These are phyloP conservation scores for Boletus albobrunnescens DNA, from an alignment of 1,284 basidiomycete genomes.

Conservation along the genomic window DNA sequence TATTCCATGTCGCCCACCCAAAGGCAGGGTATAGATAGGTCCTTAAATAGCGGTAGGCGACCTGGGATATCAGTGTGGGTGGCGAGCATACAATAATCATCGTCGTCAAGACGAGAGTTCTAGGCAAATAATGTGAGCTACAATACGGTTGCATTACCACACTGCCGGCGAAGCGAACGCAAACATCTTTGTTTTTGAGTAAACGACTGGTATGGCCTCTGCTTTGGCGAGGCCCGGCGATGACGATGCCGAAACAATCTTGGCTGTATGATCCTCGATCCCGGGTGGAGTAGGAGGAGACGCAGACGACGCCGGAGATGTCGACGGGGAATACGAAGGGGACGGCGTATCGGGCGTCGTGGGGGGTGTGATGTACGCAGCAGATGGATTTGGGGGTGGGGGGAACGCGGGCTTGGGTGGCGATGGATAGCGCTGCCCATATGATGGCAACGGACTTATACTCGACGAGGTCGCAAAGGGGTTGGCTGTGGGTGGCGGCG, in stretches of 20 bases:
- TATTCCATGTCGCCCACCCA: slow-evolving; percentile 26
- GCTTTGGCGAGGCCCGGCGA: slow-evolving; percentile 34
- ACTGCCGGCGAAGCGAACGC: slow-evolving; percentile 44
- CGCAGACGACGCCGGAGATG: slow-evolving; percentile 52
- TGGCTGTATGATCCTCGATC: slow-evolving; percentile 43
- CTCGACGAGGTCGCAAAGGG: slow-evolving; percentile 49
- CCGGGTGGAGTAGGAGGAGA: slow-evolving; percentile 53
- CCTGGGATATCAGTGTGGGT: slow-evolving; percentile 3
- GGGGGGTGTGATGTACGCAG: slow-evolving; percentile 32
- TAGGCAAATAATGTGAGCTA: slow-evolving; percentile 25
- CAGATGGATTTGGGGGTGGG: slow-evolving; percentile 19
- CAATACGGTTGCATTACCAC: slow-evolving; percentile 39
- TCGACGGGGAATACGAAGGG: slow-evolving; percentile 45
- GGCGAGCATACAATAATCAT: slow-evolving; percentile 28
- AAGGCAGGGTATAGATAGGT: slow-evolving; percentile 32
- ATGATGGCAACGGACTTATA: slow-evolving; percentile 47
- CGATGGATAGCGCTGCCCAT: slow-evolving; percentile 43
- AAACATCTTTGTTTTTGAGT: slow-evolving; percentile 43
- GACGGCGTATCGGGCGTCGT: slow-evolving; percentile 48
- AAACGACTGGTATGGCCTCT: slow-evolving; percentile 29
- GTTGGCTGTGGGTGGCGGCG: slow-evolving; percentile 44
- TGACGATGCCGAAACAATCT: slow-evolving; percentile 43
- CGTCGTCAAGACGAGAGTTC: slow-evolving; percentile 33
- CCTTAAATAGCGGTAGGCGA: slow-evolving; percentile 29
- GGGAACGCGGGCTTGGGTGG: slow-evolving; percentile 36